These are phyloP conservation scores for Xylaria multiplex DNA, from an alignment of 2,329 filamentous ascomycete species.

Conservation along the genomic window DNA sequence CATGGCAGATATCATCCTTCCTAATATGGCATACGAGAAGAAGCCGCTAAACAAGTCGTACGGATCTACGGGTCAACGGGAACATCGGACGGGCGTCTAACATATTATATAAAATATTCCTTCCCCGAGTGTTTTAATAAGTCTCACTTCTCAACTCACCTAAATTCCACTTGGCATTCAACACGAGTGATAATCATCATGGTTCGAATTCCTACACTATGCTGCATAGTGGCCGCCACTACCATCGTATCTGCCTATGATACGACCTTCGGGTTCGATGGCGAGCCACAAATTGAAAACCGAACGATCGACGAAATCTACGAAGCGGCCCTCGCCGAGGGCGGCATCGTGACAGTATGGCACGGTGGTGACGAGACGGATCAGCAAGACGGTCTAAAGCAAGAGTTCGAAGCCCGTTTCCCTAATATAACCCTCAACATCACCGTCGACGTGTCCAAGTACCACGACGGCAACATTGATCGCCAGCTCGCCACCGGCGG, in stretches of 20 bases:
- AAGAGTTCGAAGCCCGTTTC: conserved; percentile 29
- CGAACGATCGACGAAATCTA: conserved; percentile 34
- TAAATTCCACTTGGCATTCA: not conserved
- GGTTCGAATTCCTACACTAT: conserved; percentile 11
- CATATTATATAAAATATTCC: conserved; percentile 6
- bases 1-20: not conserved
- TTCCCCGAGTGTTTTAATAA: not conserved
- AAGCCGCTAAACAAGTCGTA: not conserved
- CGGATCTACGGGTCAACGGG: not conserved
- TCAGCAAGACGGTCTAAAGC: conserved; percentile 26
- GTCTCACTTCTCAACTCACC: not conserved
- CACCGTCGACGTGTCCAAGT: conserved; percentile 33
- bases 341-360: conserved; percentile 28
- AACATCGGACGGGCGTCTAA: not conserved
- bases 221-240: not conserved
- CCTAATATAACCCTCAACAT: conserved; percentile 31
- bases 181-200: conserved; percentile 3
- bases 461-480: conserved; percentile 32
- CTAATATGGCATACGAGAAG: not conserved
- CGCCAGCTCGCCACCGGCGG: conserved; percentile 29
- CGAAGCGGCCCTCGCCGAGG: conserved; percentile 29
- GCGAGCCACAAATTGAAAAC: conserved; percentile 24
- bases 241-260: conserved; percentile 19
- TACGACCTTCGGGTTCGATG: conserved; percentile 19
- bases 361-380: conserved; percentile 30